A percentile compares a stretch with the other conserved stretches of the same genome.
phyloP scores from a whole-genome alignment of 2,329 filamentous ascomycete species.

The Fusarium illudens region DNA sequence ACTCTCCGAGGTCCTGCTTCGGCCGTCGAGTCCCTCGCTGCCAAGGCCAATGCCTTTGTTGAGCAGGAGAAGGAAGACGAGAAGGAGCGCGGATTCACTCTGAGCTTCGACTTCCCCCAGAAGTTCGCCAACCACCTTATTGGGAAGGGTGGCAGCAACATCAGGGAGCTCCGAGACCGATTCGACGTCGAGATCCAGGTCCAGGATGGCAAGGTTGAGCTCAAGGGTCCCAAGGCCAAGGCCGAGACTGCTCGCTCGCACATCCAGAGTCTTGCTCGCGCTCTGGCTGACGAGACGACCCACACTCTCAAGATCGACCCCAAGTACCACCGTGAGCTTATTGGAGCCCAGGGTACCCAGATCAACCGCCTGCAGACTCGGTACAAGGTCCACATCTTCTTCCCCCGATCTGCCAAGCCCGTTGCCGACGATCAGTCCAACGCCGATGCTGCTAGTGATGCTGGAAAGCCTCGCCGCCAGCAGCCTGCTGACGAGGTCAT shows the following conservation, averaged over 20 bases:
- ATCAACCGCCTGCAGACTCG: conserved; percentile 92
- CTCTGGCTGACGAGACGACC: conserved; percentile 89
- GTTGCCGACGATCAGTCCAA: conserved; percentile 74
- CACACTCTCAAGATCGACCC: conserved; percentile 89
- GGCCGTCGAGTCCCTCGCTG: conserved; percentile 74
- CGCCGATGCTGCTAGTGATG: conserved; percentile 74
- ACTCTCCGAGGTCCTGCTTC: conserved; percentile 80
- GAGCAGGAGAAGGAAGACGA: conserved; percentile 91
- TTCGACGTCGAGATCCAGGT: conserved; percentile 84
- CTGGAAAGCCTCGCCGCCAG: conserved; percentile 70
- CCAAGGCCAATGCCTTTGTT: conserved; percentile 81
- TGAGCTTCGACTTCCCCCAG: conserved; percentile 91
- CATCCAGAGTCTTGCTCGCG: conserved; percentile 80
- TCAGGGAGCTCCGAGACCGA: conserved; percentile 70
- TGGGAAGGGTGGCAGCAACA: conserved; percentile 73
- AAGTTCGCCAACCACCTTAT: conserved; percentile 90
- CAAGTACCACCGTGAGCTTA: conserved; percentile 93
- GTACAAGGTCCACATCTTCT: conserved; percentile 95
- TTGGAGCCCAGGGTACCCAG: conserved; percentile 85
- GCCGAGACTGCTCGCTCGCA: conserved; percentile 85
- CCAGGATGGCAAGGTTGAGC: conserved; percentile 90
- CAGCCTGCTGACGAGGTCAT: conserved; percentile 90
- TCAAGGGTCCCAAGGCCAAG: conserved; percentile 96
- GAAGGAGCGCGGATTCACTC: conserved; percentile 87
- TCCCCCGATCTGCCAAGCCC: conserved; percentile 74